These are phyloP conservation scores for Calonectria montana DNA, from an alignment of 2,329 filamentous ascomycete genomes.

Conservation along the genomic window DNA sequence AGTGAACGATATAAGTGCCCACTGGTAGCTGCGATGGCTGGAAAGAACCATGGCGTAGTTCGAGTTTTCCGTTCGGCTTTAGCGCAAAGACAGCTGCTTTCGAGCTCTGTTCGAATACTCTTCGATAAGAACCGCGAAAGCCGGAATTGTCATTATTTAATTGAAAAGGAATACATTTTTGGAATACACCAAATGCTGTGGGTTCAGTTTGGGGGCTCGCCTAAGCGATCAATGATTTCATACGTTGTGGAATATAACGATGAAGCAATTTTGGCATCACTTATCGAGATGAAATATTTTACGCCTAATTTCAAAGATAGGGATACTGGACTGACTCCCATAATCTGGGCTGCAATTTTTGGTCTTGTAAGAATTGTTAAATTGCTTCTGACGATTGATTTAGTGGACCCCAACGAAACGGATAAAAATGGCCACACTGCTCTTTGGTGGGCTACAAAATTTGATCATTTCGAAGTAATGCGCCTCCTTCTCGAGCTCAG, in stretches of 20 bases:
- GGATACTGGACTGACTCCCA: neutral
- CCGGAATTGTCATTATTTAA: neutral
- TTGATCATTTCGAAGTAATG: neutral
- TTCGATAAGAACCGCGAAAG: neutral
- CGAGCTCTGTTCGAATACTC: neutral
- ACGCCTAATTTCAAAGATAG: neutral
- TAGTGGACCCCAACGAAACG: neutral
- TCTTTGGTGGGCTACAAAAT: neutral
- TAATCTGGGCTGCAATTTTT: neutral
- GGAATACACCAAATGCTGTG: neutral
- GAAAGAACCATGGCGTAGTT: neutral
- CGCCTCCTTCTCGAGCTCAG: neutral
- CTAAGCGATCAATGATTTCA: neutral
- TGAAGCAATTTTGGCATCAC: neutral
- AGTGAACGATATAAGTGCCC: neutral
- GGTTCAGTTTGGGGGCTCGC: neutral
- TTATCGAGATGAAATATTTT: neutral
- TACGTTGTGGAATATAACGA: neutral
- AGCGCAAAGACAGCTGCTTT: neutral
- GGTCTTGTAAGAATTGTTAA: neutral
- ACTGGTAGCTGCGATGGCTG: neutral
- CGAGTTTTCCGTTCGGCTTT: neutral
- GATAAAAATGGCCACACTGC: neutral
- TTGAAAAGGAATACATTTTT: neutral
- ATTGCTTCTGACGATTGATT: neutral